Evolutionary conservation across 2,329 filamentous ascomycete genomes (phyloP).

Genomic region (Botrytis deweyae): DNA sequence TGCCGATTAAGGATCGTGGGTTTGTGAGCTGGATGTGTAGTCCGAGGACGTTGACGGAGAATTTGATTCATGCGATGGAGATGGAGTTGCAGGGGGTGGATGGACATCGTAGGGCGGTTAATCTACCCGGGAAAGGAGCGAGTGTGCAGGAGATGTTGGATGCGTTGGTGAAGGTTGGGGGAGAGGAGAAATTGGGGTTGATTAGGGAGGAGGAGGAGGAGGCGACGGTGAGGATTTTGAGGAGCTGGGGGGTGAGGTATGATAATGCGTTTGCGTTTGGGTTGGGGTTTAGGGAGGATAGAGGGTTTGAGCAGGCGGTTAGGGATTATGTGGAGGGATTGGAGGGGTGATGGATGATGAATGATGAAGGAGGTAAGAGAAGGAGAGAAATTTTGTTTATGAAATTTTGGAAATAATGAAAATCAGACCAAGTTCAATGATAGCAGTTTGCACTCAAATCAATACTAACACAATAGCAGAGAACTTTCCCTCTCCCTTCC

Average conservation of each 20-base stretch:
- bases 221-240: constrained; percentile 55
- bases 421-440: not conserved
- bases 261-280: constrained; percentile 51
- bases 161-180: constrained; percentile 55
- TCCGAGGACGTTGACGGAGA: constrained; percentile 52
- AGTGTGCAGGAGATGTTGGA: constrained; percentile 61
- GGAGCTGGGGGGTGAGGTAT: constrained; percentile 59
- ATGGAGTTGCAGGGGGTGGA: constrained; percentile 43
- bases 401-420: not conserved
- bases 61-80: constrained; percentile 48
- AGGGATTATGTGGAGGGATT: constrained; percentile 48
- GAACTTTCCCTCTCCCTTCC: accelerated
- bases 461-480: not conserved
- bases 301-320: constrained; percentile 54
- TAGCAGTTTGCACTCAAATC: not conserved
- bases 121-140: constrained; percentile 57
- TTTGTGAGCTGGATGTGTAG: constrained; percentile 57
- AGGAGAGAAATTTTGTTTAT: not conserved
- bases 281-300: constrained; percentile 53
- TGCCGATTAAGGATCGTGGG: constrained; percentile 51
- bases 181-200: constrained; percentile 52
- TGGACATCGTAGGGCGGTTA: constrained; percentile 51
- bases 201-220: constrained; percentile 56
- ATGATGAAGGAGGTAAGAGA: not conserved
- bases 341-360: constrained; percentile 7